Conservation (phyloP, 202 grass and related monocot genomes). For the Brachypodium distachyon region DNA sequence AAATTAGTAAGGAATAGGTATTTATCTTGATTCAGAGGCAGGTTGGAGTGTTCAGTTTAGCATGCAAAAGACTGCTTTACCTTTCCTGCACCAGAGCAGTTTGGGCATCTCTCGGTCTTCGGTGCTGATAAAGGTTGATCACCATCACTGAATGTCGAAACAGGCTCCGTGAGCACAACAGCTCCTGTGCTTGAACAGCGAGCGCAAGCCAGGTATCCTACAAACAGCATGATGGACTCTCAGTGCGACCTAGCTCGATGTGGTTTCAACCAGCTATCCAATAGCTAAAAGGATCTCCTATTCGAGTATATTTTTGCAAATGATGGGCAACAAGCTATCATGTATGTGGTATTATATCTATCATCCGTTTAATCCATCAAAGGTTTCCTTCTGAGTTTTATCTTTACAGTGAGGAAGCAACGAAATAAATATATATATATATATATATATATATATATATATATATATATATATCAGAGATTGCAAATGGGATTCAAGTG, state of each 20-base stretch:
- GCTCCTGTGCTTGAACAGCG: conserved; percentile 91
- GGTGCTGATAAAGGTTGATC: conserved; percentile 60
- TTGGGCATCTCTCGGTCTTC: conserved; percentile 79
- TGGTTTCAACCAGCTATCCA: not conserved
- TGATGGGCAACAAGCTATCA: not conserved
- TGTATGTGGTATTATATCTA: not conserved
- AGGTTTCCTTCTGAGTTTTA: not conserved
- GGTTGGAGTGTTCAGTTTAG: not conserved
- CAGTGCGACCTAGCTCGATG: not conserved
- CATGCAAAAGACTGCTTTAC: conserved; percentile 9
- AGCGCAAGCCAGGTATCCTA: conserved; percentile 94
- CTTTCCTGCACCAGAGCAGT: conserved; percentile 94
- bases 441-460: too few species aligned
- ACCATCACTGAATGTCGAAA: conserved; percentile 43
- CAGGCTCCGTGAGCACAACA: conserved; percentile 65
- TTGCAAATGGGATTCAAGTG: not conserved
- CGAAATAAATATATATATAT: not conserved
- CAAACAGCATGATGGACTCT: conserved; percentile 12
- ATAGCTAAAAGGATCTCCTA: not conserved
- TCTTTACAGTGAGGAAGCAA: not conserved
- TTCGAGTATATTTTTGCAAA: not conserved
- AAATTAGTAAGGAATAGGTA: not conserved
- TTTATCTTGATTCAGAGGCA: not conserved
- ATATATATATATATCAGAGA: too few species aligned
- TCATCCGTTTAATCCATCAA: not conserved